Percentiles rank a stretch among this genome's conserved stretches.
phyloP scores from a whole-genome alignment of 441 rosid species.

The Pelargonium myrrhifolium region DNA sequence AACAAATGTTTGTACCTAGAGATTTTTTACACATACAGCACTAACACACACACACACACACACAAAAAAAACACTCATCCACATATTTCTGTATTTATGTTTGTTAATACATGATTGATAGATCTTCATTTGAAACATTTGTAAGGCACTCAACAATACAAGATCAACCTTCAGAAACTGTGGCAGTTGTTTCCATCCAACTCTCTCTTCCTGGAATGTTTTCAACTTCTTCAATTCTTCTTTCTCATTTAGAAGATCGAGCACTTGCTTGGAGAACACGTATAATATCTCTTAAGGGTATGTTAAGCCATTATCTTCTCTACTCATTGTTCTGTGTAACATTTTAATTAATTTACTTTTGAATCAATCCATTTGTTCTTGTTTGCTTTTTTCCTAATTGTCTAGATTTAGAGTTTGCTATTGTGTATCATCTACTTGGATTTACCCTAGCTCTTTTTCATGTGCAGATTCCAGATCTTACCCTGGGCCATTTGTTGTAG shows the following conservation, averaged over 20 bases:
- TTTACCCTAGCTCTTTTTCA: conserved; percentile 14
- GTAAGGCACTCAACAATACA: conserved; percentile 43
- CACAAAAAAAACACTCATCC: not conserved
- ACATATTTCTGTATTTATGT: conserved; percentile 8
- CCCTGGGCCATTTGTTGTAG: conserved; percentile 88
- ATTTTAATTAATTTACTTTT: not conserved
- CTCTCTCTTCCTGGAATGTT: conserved; percentile 57
- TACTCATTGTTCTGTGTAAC: conserved; percentile 7
- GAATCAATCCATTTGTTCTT: not conserved
- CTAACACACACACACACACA: no score
- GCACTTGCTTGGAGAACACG: conserved; percentile 83
- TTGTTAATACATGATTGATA: conserved; percentile 16
- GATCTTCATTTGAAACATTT: conserved; percentile 27
- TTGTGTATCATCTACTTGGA: conserved; percentile 7
- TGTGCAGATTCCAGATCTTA: conserved; percentile 69
- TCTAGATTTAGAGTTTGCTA: conserved; percentile 11
- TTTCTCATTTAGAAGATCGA: conserved; percentile 54
- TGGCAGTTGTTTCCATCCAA: conserved; percentile 56
- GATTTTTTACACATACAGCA: not conserved
- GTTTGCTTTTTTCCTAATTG: not conserved
- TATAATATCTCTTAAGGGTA: conserved; percentile 73
- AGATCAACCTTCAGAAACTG: conserved; percentile 39
- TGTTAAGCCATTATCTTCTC: conserved; percentile 18
- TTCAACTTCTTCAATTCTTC: conserved; percentile 49
- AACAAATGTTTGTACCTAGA: not conserved